Percentiles rank a stretch among this genome's conserved stretches.
phyloP scores from a whole-genome alignment of 257 asterid genomes.

The Solanum infundibuliforme region DNA sequence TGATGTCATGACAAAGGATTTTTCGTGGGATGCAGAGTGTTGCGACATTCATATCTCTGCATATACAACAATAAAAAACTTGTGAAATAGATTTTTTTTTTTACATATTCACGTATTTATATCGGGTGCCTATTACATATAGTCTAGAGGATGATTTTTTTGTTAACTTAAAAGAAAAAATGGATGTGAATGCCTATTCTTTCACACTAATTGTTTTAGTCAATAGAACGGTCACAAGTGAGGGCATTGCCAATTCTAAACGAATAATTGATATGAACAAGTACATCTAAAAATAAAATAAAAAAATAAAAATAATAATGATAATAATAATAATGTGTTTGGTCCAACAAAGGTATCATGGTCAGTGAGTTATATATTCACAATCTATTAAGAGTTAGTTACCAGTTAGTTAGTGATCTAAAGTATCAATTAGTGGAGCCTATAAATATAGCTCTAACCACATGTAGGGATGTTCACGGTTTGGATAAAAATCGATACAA shows the following conservation, averaged over 20 bases:
- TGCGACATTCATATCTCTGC: constrained; percentile 44
- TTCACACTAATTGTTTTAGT: neutral
- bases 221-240: neutral
- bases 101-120: neutral
- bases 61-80: constrained; percentile 25
- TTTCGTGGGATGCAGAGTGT: constrained; percentile 63
- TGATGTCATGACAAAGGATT: constrained; percentile 50
- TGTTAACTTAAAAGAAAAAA: neutral
- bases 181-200: neutral
- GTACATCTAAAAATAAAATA: neutral
- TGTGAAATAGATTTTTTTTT: constrained; percentile 7
- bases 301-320: too few relatives aligned
- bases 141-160: neutral
- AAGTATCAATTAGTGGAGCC: neutral
- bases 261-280: neutral
- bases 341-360: too few relatives aligned
- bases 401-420: too few relatives aligned
- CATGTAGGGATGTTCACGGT: neutral
- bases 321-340: too few relatives aligned
- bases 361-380: too few relatives aligned
- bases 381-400: too few relatives aligned
- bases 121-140: neutral
- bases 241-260: neutral
- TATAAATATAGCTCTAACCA: neutral
- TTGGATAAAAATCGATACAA: too few relatives aligned